Conservation (phyloP, 768 basidiomycete genomes). For the Rhodosporidiobolus odoratus region DNA sequence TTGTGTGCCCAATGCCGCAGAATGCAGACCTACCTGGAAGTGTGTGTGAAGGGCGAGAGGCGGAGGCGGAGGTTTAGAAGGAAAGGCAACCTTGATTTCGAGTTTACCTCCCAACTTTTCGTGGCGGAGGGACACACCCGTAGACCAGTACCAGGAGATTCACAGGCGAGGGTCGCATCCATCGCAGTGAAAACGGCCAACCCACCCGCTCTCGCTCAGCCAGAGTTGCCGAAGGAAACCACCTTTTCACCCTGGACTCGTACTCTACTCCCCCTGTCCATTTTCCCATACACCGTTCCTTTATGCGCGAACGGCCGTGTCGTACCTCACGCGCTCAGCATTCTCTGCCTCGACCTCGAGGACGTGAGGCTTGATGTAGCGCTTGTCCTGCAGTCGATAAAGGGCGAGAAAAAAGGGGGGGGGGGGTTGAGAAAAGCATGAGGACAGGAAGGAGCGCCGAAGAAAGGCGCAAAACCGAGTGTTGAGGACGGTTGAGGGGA, state of each 20-base stretch:
- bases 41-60: no score
- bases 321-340: slow-evolving; percentile 72
- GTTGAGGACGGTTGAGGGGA: not conserved
- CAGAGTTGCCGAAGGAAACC: no score
- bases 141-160: no score
- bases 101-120: no score
- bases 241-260: not conserved
- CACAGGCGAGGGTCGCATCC: no score
- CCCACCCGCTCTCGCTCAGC: no score
- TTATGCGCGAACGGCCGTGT: slow-evolving; percentile 50
- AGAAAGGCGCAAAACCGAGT: slow-evolving; percentile 10
- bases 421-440: not conserved
- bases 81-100: no score
- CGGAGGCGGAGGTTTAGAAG: no score
- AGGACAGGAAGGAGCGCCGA: not conserved
- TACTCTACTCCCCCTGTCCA: not conserved
- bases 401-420: not conserved
- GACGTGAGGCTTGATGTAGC: slow-evolving; percentile 79
- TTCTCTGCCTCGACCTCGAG: slow-evolving; percentile 67
- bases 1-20: no score
- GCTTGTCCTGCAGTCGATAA: slow-evolving; percentile 60
- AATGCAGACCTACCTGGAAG: no score
- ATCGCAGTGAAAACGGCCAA: no score
- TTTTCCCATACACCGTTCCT: not conserved
- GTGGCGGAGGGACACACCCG: no score